phyloP scores from a whole-genome alignment of 164 flowering plant genomes.

The Piper longum region DNA sequence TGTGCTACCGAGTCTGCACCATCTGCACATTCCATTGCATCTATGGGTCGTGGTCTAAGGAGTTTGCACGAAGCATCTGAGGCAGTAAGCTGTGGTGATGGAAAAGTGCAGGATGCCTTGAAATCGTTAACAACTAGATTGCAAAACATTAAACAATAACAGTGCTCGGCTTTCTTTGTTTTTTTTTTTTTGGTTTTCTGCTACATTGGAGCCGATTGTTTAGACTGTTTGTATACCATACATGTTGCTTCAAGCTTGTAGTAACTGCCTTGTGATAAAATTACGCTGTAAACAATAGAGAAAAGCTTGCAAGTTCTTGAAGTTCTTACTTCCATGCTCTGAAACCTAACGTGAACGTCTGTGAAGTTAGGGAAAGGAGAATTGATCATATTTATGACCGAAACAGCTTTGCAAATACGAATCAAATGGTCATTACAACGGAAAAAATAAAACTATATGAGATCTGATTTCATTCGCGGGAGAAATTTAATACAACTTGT shows the following conservation, averaged over 20 bases:
- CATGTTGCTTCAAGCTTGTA: no score
- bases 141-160: constrained; percentile 31
- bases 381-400: no score
- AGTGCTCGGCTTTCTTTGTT: constrained; percentile 1
- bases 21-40: constrained; percentile 66
- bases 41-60: constrained; percentile 75
- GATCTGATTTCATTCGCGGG: no score
- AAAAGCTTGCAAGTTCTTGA: no score
- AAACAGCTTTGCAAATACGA: no score
- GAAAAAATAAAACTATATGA: no score
- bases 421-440: not conserved
- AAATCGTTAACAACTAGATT: constrained; percentile 46
- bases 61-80: constrained; percentile 50
- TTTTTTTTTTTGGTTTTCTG: not conserved
- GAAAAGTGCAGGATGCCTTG: constrained; percentile 50
- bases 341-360: no score
- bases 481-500: no score
- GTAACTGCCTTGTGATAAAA: not conserved
- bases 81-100: constrained; percentile 19
- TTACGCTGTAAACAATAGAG: not conserved
- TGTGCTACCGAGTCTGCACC: constrained; percentile 76
- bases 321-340: no score
- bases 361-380: no score
- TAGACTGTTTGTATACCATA: not conserved
- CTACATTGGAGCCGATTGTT: not conserved